Conservation (phyloP, 2,329 filamentous ascomycete genomes). For the Fusarium pininemorale region DNA sequence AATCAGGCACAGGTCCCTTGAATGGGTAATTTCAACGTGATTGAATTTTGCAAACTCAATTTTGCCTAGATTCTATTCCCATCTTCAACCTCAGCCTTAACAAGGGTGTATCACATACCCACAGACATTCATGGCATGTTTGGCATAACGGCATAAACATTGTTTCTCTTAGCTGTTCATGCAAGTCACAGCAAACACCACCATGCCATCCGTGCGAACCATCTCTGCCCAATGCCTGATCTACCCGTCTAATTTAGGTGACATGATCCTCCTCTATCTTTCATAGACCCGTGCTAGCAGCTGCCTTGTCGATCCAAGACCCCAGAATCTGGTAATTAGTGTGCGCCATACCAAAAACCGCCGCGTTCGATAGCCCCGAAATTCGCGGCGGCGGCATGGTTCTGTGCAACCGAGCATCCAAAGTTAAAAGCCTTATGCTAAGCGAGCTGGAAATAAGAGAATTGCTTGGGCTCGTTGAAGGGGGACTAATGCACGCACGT, state of each 20-base stretch:
- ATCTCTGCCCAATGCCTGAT: constrained; percentile 4
- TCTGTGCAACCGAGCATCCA: neutral
- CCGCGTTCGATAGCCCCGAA: neutral
- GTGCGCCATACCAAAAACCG: neutral
- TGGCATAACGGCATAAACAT: neutral
- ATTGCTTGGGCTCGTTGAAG: neutral
- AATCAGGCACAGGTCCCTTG: neutral
- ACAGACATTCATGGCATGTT: neutral
- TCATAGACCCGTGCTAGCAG: neutral
- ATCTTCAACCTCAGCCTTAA: neutral
- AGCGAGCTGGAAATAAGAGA: neutral
- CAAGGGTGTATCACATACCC: neutral
- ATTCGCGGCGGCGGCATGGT: constrained; percentile 10
- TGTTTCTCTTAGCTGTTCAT: constrained; percentile 6
- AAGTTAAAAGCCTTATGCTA: neutral
- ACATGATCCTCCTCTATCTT: neutral
- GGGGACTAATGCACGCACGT: neutral
- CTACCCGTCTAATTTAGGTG: neutral
- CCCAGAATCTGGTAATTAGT: constrained; percentile 12
- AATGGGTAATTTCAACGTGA: neutral
- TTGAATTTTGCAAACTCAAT: neutral
- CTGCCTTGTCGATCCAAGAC: neutral
- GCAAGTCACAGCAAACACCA: constrained; percentile 1
- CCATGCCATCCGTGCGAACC: neutral
- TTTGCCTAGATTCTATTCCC: neutral